Percentiles rank a stretch among this genome's conserved stretches.
These are phyloP conservation scores for Boletus sensibilis DNA, from an alignment of 768 basidiomycete genomes.

Conservation along the genomic window DNA sequence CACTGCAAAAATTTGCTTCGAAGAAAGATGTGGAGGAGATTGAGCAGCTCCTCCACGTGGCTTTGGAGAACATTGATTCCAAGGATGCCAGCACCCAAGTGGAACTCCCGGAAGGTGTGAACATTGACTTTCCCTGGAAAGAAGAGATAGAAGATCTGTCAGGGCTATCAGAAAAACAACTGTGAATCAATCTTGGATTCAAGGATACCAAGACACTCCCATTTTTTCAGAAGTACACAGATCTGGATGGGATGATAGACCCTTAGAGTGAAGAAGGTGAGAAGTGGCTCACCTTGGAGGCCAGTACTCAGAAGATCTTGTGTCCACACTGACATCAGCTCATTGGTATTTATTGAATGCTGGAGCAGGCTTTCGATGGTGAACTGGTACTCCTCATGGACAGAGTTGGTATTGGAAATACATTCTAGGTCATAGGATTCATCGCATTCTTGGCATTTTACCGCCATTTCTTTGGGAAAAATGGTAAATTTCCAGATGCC, in stretches of 20 bases:
- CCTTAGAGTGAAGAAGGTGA: too few relatives aligned
- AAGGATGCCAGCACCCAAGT: rapidly evolving
- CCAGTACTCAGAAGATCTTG: neutral
- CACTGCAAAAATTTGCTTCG: neutral
- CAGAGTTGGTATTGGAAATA: slow-evolving; percentile 25
- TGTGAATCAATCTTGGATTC: neutral
- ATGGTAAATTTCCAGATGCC: neutral
- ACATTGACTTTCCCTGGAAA: neutral
- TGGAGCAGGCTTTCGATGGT: neutral
- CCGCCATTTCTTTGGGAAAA: neutral
- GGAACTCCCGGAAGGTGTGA: neutral
- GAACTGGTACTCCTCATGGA: slow-evolving; percentile 24
- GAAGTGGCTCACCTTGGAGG: too few relatives aligned
- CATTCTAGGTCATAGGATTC: slow-evolving; percentile 17
- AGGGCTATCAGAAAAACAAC: neutral
- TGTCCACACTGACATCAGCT: slow-evolving; percentile 24
- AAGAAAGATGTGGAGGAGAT: neutral
- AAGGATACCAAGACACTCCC: neutral
- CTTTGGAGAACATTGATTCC: neutral
- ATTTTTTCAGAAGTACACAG: slow-evolving; percentile 1
- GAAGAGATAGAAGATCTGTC: slow-evolving; percentile 2
- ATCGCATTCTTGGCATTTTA: slow-evolving; percentile 15
- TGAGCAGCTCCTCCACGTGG: neutral
- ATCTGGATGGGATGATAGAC: slow-evolving; percentile 1
- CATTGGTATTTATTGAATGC: slow-evolving; percentile 19